Conservation (phyloP, 441 rosid genomes). For the Biscutella auriculata region DNA sequence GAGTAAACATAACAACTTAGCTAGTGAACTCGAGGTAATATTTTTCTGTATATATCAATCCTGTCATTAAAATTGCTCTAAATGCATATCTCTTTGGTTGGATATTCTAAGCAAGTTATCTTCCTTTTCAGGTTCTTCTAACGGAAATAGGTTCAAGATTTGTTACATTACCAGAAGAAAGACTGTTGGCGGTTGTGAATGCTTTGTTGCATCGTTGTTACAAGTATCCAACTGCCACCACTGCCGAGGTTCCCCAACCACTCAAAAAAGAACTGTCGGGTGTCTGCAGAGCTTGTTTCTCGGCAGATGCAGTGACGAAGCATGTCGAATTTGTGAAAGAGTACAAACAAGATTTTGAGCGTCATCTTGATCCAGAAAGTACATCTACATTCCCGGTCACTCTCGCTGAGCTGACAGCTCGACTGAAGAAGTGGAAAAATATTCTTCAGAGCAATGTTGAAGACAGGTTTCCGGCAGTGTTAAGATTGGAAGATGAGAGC, state of each 20-base stretch:
- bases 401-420: constrained; percentile 76
- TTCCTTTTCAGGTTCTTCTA: constrained; percentile 61
- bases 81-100: not conserved
- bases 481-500: constrained; percentile 97
- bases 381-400: constrained; percentile 80
- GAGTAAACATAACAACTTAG: constrained; percentile 95
- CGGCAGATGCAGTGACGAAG: constrained; percentile 95
- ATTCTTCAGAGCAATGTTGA: constrained; percentile 96
- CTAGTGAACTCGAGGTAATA: constrained; percentile 90
- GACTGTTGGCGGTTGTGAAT: constrained; percentile 96
- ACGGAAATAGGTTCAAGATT: constrained; percentile 97
- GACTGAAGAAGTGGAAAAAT: constrained; percentile 94
- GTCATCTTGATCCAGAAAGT: constrained; percentile 96
- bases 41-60: not conserved
- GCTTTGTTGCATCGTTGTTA: constrained; percentile 97
- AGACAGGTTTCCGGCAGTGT: constrained; percentile 90
- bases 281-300: constrained; percentile 98
- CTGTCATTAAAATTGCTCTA: not conserved
- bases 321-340: constrained; percentile 98
- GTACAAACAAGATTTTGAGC: constrained; percentile 92
- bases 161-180: constrained; percentile 95
- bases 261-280: constrained; percentile 98
- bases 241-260: constrained; percentile 97
- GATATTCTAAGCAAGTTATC: constrained; percentile 8
- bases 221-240: constrained; percentile 96